phyloP scores from a whole-genome alignment of 352 stramenopile species.

The Phytopythium sindhum region DNA sequence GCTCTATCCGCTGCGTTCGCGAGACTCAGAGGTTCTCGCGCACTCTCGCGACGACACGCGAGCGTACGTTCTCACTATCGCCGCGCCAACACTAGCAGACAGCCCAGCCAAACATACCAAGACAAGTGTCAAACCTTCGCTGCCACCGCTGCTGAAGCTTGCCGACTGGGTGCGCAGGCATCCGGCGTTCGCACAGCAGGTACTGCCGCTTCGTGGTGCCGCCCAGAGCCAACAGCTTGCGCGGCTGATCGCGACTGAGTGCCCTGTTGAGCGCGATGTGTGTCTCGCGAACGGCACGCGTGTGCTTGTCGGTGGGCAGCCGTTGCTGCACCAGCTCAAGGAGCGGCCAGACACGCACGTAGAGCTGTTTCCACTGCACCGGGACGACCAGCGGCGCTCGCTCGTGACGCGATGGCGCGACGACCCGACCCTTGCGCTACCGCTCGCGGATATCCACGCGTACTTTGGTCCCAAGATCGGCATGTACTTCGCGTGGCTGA shows the following conservation, averaged over 20 bases:
- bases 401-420: conserved; percentile 44
- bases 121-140: conserved; percentile 7
- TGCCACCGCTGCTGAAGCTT: conserved; percentile 15
- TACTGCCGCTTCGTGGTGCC: conserved; percentile 38
- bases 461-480: conserved; percentile 66
- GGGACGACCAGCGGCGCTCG: conserved; percentile 42
- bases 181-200: conserved; percentile 35
- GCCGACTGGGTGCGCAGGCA: conserved; percentile 45
- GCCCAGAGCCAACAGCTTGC: conserved; percentile 60
- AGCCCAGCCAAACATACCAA: conserved; percentile 9
- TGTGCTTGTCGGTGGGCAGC: conserved; percentile 35
- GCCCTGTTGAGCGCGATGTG: conserved; percentile 34
- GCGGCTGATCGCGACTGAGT: conserved; percentile 45
- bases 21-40: conserved; percentile 23
- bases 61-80: conserved; percentile 45
- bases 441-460: conserved; percentile 46
- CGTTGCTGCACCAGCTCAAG: conserved; percentile 37
- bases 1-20: conserved; percentile 36
- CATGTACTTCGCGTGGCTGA: conserved; percentile 80
- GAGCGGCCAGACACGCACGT: conserved; percentile 20
- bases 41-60: conserved; percentile 23
- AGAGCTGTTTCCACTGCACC: conserved; percentile 52
- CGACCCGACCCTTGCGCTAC: conserved; percentile 21
- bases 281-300: conserved; percentile 20
- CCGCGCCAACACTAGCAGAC: conserved; percentile 22